phyloP scores from a whole-genome alignment of 768 basidiomycete genomes.

The Collybia mongolica region DNA sequence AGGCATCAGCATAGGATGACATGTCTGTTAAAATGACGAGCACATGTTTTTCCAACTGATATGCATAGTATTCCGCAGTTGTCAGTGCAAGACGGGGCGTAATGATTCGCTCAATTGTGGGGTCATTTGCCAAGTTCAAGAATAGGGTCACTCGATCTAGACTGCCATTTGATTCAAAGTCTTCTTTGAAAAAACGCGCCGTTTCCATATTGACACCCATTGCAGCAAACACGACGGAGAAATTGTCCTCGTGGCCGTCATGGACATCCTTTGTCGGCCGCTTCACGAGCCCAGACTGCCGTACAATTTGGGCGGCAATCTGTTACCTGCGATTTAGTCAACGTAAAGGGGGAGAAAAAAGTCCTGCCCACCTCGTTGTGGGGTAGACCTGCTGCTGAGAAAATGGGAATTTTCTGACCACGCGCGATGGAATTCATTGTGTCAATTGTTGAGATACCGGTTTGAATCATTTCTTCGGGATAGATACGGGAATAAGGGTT shows the following conservation, averaged over 20 bases:
- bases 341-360: neutral
- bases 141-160: constrained; percentile 97
- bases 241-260: constrained; percentile 99
- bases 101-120: constrained; percentile 99
- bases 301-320: constrained; percentile 99
- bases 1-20: constrained; percentile 96
- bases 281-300: constrained; percentile 97
- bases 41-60: constrained; percentile 99
- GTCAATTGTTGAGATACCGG: constrained; percentile 98
- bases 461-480: constrained; percentile 99
- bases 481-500: constrained; percentile 98
- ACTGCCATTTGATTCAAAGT: constrained; percentile 98
- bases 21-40: constrained; percentile 99
- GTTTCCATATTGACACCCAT: constrained; percentile 99
- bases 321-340: constrained; percentile 26
- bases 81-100: constrained; percentile 97
- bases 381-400: constrained; percentile 97
- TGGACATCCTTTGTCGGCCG: constrained; percentile 96
- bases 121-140: constrained; percentile 98
- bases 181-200: constrained; percentile 98
- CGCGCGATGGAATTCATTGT: constrained; percentile 99
- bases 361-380: constrained; percentile 83
- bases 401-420: constrained; percentile 99
- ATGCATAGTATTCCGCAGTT: constrained; percentile 99
- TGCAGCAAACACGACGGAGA: constrained; percentile 98